Percentiles rank a stretch among this genome's conserved stretches.
Evolutionary conservation across 345 rosid genomes (phyloP).

Genomic region (Toxicodendron radicans): DNA sequence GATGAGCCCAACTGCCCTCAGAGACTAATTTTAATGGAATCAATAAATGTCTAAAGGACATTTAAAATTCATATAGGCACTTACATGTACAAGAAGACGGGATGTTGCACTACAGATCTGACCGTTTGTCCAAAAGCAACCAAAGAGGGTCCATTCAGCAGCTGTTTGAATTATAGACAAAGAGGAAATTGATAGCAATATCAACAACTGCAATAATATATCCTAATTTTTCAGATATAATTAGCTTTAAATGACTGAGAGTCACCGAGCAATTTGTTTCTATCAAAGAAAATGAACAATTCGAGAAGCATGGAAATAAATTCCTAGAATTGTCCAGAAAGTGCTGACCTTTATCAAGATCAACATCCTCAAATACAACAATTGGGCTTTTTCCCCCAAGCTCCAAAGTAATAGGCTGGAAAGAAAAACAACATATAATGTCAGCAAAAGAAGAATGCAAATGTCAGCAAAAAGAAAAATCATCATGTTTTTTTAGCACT

Average conservation of each 20-base stretch:
- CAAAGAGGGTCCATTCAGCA: constrained; percentile 84
- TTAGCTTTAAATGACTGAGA: constrained; percentile 6
- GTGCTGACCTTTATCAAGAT: constrained; percentile 76
- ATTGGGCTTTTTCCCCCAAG: constrained; percentile 98
- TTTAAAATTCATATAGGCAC: constrained; percentile 22
- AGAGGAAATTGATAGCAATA: not conserved
- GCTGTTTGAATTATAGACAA: constrained; percentile 47
- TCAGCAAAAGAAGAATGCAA: not conserved
- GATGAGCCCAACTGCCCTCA: no score
- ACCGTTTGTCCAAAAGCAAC: constrained; percentile 97
- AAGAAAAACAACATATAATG: constrained; percentile 25
- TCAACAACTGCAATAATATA: not conserved
- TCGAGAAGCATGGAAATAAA: not conserved
- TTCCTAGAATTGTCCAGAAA: constrained; percentile 12
- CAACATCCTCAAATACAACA: constrained; percentile 88
- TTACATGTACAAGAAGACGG: constrained; percentile 86
- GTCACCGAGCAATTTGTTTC: constrained; percentile 9
- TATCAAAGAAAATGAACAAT: constrained; percentile 7
- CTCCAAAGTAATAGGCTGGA: constrained; percentile 90
- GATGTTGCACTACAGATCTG: constrained; percentile 99
- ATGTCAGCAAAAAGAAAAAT: not conserved
- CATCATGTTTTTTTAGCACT: constrained; percentile 8
- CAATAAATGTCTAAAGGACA: not conserved
- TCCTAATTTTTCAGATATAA: not conserved
- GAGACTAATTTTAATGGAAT: not conserved